A percentile compares a stretch with the other conserved stretches of the same genome.
phyloP scores from a whole-genome alignment of 2,329 filamentous ascomycete genomes.

The Clarireedia paspali region DNA sequence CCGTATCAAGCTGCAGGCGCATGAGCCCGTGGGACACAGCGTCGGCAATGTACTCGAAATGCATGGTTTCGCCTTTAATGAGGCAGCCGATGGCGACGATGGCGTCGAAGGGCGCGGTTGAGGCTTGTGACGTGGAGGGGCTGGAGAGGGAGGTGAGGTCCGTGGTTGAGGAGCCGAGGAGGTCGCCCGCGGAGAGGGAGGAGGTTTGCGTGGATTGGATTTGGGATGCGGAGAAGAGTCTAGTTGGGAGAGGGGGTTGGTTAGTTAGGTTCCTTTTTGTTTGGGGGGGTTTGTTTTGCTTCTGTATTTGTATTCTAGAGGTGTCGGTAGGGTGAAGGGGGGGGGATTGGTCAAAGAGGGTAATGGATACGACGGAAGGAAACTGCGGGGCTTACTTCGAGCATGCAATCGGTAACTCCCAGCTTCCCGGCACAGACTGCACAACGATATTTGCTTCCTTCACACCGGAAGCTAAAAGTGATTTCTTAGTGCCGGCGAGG shows the following conservation, averaged over 20 bases:
- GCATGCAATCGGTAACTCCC: slow-evolving; percentile 90
- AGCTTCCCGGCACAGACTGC: slow-evolving; percentile 86
- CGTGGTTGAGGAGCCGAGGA: slow-evolving; percentile 59
- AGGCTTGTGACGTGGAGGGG: slow-evolving; percentile 30
- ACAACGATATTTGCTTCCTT: slow-evolving; percentile 80
- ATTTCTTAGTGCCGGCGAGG: slow-evolving; percentile 70
- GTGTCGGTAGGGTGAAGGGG: slow-evolving; percentile 30
- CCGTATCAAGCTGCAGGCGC: slow-evolving; percentile 84
- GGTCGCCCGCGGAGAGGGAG: slow-evolving; percentile 61
- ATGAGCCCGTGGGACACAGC: slow-evolving; percentile 87
- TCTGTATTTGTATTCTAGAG: not conserved
- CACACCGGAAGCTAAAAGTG: slow-evolving; percentile 72
- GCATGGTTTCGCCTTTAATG: slow-evolving; percentile 98
- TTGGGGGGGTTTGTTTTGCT: not conserved
- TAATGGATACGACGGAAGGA: not conserved
- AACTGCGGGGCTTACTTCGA: slow-evolving; percentile 19
- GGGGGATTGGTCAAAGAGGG: not conserved
- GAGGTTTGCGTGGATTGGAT: slow-evolving; percentile 64
- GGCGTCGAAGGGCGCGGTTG: slow-evolving; percentile 71
- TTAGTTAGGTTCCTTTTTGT: not conserved
- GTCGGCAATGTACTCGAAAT: slow-evolving; percentile 98
- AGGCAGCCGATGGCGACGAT: slow-evolving; percentile 92
- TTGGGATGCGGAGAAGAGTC: slow-evolving; percentile 78
- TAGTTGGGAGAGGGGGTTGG: slow-evolving; percentile 29
- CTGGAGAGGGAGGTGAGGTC: slow-evolving; percentile 52